Evolutionary conservation across 2,329 filamentous ascomycete species (phyloP), one percentile per base, ranked within the genome.

Genomic region (Phyllosticta ampelicida): DNA sequence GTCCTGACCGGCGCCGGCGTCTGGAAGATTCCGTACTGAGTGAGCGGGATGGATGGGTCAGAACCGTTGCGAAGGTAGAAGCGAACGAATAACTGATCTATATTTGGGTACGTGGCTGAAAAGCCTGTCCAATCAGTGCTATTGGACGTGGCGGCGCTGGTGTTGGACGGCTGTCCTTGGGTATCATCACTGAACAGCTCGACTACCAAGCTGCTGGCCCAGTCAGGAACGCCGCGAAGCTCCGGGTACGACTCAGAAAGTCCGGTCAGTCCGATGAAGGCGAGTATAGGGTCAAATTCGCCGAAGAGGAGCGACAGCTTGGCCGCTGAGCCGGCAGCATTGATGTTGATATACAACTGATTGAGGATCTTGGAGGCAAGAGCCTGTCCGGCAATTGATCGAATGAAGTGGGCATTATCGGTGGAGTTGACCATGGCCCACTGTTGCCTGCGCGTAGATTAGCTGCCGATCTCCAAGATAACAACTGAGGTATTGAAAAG

Each of bases 1-100:
- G 16, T n/a, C 36, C 13, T n/a, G 13, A 5, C 3, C 36, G 72
- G 74, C 1, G 75, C 76, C 1, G 74, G 74, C 56, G 73, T 68
- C 51, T 74, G 73, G 64, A 84, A 83, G 10, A 84, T 68, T 1
- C 79, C 74, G 61, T 79, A 82, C 0, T 73, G 61, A 16, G 69
- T 65, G 29, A 74, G 71, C 1, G 64, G 63, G 28, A 66, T 65
- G 20, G 67, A 61, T 10, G 61, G 55, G 21, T 72, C 69, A 0
- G 80, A 81, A 53, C 79, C 80, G 63, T 85, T 84, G 63, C 78
- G 79, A 68, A 80, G 78, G 59, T 77, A 71, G 65, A 84, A 82
- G 19, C 79, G 75, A 28, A 84, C 77, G 67, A 71, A 80, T 48
- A 85, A 73, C 20, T 82, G 72, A 2, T 70, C 66, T 0, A 65